A percentile compares a stretch with the other conserved stretches of the same genome.
phyloP scores from a whole-genome alignment of 371 early-diverging fungal species.

The Actinomucor elegans region DNA sequence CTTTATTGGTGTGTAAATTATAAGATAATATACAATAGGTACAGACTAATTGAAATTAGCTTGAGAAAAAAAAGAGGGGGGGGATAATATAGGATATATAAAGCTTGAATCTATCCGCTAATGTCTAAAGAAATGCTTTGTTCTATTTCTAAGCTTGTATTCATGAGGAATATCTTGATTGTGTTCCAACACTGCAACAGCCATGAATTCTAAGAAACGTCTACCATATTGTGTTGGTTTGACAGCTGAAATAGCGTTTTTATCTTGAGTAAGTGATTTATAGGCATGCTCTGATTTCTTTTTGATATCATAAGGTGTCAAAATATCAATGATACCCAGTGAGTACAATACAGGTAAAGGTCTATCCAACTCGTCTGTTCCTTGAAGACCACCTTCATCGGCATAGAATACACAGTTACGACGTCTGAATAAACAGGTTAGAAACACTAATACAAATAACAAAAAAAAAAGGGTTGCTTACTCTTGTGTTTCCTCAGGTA shows the following conservation, averaged over 20 bases:
- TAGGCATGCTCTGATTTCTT: slow-evolving; percentile 90
- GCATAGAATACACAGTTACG: slow-evolving; percentile 80
- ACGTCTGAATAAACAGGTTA: slow-evolving; percentile 41
- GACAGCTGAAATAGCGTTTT: slow-evolving; percentile 87
- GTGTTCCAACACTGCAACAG: slow-evolving; percentile 38
- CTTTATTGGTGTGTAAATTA: no score
- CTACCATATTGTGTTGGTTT: slow-evolving; percentile 84
- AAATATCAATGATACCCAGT: slow-evolving; percentile 95
- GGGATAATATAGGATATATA: no score
- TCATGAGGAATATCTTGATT: slow-evolving; percentile 47
- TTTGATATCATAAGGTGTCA: slow-evolving; percentile 91
- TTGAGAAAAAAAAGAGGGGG: background rate
- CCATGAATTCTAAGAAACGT: slow-evolving; percentile 91
- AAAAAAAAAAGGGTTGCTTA: slow-evolving; percentile 17
- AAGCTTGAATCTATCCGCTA: background rate
- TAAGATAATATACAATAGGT: no score
- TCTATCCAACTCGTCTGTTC: slow-evolving; percentile 75
- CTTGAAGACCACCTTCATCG: slow-evolving; percentile 89
- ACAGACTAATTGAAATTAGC: no score
- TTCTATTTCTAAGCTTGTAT: slow-evolving; percentile 17
- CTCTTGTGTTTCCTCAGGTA: slow-evolving; percentile 54
- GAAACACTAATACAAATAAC: background rate
- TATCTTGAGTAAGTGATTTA: slow-evolving; percentile 80
- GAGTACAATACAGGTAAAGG: slow-evolving; percentile 82
- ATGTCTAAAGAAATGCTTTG: slow-evolving; percentile 7